Conservation (phyloP, 2,329 filamentous ascomycete species). For the Elsinoe fawcettii region DNA sequence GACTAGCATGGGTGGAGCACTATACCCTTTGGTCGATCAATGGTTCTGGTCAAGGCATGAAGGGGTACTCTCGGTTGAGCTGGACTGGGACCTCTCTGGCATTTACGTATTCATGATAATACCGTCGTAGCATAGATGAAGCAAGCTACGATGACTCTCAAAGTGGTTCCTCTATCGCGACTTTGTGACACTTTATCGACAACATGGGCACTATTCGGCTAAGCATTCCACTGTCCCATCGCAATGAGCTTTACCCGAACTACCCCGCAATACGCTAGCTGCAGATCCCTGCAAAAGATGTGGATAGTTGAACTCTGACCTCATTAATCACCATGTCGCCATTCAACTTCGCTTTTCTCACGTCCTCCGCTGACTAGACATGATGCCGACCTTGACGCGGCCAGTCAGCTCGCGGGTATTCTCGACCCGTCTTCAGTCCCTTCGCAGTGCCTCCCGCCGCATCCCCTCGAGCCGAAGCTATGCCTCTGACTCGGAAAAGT, state of each 20-base stretch:
- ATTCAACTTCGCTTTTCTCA: not conserved
- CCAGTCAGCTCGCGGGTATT: not conserved
- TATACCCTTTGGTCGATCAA: conserved; percentile 6
- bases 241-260: not conserved
- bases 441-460: not conserved
- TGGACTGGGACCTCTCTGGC: not conserved
- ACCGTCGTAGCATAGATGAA: not conserved
- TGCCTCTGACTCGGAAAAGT: conserved; percentile 23
- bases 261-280: conserved; percentile 9
- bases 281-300: conserved; percentile 3
- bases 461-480: not conserved
- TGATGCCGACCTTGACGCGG: not conserved
- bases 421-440: not conserved
- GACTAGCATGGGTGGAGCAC: conserved; percentile 10
- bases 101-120: not conserved
- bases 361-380: not conserved
- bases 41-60: not conserved
- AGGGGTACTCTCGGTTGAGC: not conserved
- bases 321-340: not conserved
- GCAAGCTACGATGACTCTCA: not conserved
- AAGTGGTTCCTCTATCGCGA: no score
- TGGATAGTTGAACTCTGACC: conserved; percentile 2
- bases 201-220: not conserved
- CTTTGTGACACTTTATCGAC: not conserved
- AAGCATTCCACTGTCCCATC: not conserved